phyloP scores from a whole-genome alignment of 108 stramenopile species.

The Skeletonema menzelii region DNA sequence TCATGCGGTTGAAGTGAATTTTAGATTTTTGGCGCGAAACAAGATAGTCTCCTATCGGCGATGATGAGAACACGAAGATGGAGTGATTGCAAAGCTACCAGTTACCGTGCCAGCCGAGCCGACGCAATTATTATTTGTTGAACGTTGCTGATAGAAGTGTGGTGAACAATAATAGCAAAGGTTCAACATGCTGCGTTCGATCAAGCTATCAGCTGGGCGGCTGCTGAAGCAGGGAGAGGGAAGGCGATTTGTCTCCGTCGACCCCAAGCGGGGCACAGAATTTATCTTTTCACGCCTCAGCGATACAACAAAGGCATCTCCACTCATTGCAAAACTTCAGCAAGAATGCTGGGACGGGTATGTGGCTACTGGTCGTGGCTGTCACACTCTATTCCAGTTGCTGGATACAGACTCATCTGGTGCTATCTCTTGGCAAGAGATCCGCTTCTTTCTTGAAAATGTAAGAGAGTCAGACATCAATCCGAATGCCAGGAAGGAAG shows the following conservation, averaged over 20 bases:
- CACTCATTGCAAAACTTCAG: conserved; percentile 50
- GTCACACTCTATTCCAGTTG: conserved; percentile 58
- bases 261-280: conserved; percentile 22
- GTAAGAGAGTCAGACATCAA: conserved; percentile 28
- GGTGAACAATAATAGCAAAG: no score
- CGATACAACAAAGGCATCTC: conserved; percentile 24
- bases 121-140: no score
- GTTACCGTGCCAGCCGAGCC: no score
- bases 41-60: no score
- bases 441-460: conserved; percentile 56
- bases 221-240: not conserved
- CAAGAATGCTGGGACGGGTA: conserved; percentile 70
- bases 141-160: no score
- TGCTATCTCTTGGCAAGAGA: conserved; percentile 42
- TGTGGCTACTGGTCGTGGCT: conserved; percentile 60
- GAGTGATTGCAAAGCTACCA: no score
- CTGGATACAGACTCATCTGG: conserved; percentile 59
- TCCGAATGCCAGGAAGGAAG: conserved; percentile 38
- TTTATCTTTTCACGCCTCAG: conserved; percentile 35
- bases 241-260: conserved; percentile 1
- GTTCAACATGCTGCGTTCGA: not conserved
- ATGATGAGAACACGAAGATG: no score
- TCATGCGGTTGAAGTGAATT: no score
- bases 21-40: no score
- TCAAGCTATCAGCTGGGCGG: not conserved